Percentiles rank a stretch among this genome's conserved stretches.
Conservation (phyloP, 192 early-diverging fungal species). For the Coemansia sp. region DNA sequence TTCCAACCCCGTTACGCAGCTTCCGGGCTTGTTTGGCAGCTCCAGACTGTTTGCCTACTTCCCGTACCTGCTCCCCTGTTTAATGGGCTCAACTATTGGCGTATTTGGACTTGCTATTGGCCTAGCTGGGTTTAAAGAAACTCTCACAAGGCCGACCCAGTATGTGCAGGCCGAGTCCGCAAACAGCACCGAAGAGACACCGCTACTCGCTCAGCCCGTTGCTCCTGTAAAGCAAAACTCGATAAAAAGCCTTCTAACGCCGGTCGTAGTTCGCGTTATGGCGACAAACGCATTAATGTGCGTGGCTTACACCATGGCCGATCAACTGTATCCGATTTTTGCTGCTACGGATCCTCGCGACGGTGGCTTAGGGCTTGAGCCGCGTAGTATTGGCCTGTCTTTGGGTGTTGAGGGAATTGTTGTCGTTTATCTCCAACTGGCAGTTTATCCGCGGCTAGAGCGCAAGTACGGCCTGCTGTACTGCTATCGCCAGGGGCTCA, state of each 20-base stretch:
- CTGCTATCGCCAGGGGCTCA: constrained; percentile 37
- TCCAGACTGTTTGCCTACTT: constrained; percentile 58
- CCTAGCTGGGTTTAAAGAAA: constrained; percentile 61
- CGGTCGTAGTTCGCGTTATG: constrained; percentile 15
- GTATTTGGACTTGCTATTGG: constrained; percentile 62
- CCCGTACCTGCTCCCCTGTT: constrained; percentile 83
- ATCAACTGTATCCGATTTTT: constrained; percentile 48
- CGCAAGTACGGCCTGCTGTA: constrained; percentile 41
- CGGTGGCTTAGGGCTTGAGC: constrained; percentile 56
- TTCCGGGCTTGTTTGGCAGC: constrained; percentile 59
- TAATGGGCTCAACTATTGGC: constrained; percentile 58
- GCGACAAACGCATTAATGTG: constrained; percentile 18
- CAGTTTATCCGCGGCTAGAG: constrained; percentile 43
- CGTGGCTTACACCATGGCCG: constrained; percentile 23
- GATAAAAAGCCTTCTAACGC: constrained; percentile 13
- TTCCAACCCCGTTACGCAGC: constrained; percentile 64
- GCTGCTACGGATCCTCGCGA: constrained; percentile 25
- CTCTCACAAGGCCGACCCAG: constrained; percentile 12
- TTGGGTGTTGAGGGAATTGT: constrained; percentile 37
- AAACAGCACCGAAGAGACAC: constrained; percentile 3
- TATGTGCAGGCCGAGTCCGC: background rate
- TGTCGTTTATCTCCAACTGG: constrained; percentile 53
- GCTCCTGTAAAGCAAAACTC: constrained; percentile 8
- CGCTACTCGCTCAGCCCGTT: constrained; percentile 3
- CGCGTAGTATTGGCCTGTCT: constrained; percentile 52